Base-by-base conservation (phyloP, 2,329 filamentous ascomycete species). In the Talaromyces funiculosus region DNA sequence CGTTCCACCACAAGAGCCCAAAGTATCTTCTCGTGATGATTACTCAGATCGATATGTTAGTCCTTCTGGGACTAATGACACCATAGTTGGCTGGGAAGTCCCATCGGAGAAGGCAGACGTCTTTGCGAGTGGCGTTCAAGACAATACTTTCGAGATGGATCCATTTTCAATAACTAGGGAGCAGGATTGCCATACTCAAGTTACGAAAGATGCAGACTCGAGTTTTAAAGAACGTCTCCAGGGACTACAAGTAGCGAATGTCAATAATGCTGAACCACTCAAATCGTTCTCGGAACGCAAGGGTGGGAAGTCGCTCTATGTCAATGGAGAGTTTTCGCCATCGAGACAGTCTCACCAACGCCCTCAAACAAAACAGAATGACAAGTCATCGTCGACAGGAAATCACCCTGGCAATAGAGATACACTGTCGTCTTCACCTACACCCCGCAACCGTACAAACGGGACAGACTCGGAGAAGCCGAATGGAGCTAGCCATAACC, bases 181-280 rank as follows among this genome's bases (percentile, higher is more conserved):
- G 12, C 61, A 67, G 3, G 72, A 73, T 33, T 57, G 59, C 2
- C 65, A 65, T 37, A 67, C 66, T 40, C 61, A 63, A 40, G n/a
- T 63, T 4, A n/a, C 22, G 16, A 57, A 26, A 26, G 22, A 24
- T 20, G 7, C 38, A 18, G 47, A 61, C 42, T 45, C 47, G 61
- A 67, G 72, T 7, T 69, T 77, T 33, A 73, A 73, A 4, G 74
- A 70, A 42, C 71, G 71, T 56, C 55, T 77, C 37, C 73, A 76
- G 56, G 73, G 71, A 29, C 68, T 73, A 29, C 73, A 77, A 45
- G 56, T 76, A 35, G 71, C 74, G 12, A 73, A 74, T 56, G 12
- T 35, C 37, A 47, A 43, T 31, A 56, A 66, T 8, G 18, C 22
- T 6, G 55, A 61, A 37, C 71, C 73, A n/a, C 53, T 64, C 10